Evolutionary conservation across 1,139 yeast genomes (phyloP).

Genomic region (Saccharomycopsis crataegensis): DNA sequence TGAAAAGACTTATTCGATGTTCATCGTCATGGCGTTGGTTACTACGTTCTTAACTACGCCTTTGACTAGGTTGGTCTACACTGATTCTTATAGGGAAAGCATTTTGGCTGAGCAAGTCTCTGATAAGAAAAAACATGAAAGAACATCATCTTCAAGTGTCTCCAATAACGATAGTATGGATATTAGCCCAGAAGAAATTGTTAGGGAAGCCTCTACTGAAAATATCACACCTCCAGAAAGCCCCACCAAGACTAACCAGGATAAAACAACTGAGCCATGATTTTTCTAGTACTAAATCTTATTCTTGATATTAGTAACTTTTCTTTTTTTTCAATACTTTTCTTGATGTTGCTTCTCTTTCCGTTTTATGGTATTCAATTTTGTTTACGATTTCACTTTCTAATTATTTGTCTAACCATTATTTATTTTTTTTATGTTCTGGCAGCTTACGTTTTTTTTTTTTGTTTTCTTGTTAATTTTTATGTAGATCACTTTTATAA

Average conservation of each 20-base stretch:
- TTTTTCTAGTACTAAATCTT: no score
- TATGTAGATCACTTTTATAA: background rate
- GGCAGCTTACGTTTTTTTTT: background rate
- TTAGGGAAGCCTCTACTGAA: background rate
- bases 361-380: background rate
- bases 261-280: no score
- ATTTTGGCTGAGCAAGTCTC: conserved; percentile 24
- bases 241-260: background rate
- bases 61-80: conserved; percentile 51
- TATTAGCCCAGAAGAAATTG: background rate
- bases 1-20: conserved; percentile 65
- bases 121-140: conserved; percentile 1
- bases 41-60: conserved; percentile 75
- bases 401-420: background rate
- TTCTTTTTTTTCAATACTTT: background rate
- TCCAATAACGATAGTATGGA: background rate
- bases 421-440: background rate
- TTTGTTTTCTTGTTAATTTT: background rate
- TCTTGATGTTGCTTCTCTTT: background rate
- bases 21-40: conserved; percentile 70
- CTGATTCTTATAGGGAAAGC: conserved; percentile 50
- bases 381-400: background rate
- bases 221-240: conserved; percentile 7
- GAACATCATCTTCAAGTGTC: background rate
- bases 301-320: no score